A percentile compares a stretch with the other conserved stretches of the same genome.
Conservation (phyloP, 2,329 filamentous ascomycete genomes). For the Zymoseptoria pseudotritici region DNA sequence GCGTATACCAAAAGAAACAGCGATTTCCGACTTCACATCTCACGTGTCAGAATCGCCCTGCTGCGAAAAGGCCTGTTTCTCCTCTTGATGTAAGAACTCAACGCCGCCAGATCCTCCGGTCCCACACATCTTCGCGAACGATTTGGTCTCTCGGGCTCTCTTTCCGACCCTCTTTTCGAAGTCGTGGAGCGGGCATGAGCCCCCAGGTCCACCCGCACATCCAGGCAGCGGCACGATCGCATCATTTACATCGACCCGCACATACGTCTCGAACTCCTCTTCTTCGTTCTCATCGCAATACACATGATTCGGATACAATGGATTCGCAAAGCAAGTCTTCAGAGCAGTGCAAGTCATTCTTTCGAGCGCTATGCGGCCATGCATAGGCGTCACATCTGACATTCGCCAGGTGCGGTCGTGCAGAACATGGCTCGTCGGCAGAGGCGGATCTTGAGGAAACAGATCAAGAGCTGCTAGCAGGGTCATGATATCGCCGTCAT, state of each 20-base stretch:
- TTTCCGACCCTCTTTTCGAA: conserved; percentile 37
- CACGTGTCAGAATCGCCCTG: background rate
- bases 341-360: conserved; percentile 39
- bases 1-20: too few relatives aligned
- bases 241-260: conserved; percentile 53
- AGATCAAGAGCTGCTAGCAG: conserved; percentile 48
- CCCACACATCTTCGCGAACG: conserved; percentile 42
- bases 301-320: conserved; percentile 27
- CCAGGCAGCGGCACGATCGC: conserved; percentile 44
- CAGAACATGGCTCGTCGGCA: conserved; percentile 42
- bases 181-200: conserved; percentile 40
- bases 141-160: conserved; percentile 38
- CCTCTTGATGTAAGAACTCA: conserved; percentile 43
- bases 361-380: conserved; percentile 54
- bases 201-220: conserved; percentile 41
- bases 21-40: too few relatives aligned
- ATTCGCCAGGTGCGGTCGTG: conserved; percentile 46
- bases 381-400: conserved; percentile 44
- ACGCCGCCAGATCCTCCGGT: conserved; percentile 30
- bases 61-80: background rate
- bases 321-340: conserved; percentile 20
- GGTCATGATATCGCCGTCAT: conserved; percentile 53
- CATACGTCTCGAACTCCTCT: conserved; percentile 29
- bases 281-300: conserved; percentile 19
- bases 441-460: conserved; percentile 36